These are phyloP conservation scores for Annulohypoxylon bovei DNA, from an alignment of 495 filamentous ascomycete genomes.

Conservation along the genomic window DNA sequence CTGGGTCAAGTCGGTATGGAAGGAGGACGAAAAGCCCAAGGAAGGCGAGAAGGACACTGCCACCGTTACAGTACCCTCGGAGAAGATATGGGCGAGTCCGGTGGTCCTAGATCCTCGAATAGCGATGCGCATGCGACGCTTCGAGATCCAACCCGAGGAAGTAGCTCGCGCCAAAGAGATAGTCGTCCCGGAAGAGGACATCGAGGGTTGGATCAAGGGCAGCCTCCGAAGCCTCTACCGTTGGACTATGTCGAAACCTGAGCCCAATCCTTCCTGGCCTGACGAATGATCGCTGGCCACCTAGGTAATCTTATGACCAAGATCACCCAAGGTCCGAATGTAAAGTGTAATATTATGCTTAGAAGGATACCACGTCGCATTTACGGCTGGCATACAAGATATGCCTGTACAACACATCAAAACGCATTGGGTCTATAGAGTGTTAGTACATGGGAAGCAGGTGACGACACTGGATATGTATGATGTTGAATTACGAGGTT, in stretches of 20 bases:
- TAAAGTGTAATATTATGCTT: slow-evolving; percentile 29
- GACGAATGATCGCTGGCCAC: slow-evolving; percentile 23
- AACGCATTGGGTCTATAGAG: slow-evolving; percentile 15
- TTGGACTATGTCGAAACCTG: slow-evolving; percentile 51
- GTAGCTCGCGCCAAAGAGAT: slow-evolving; percentile 73
- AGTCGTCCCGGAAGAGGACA: slow-evolving; percentile 70
- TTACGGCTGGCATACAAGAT: slow-evolving; percentile 3
- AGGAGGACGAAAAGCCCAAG: slow-evolving; percentile 76
- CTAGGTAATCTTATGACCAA: not conserved
- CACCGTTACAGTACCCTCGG: slow-evolving; percentile 46
- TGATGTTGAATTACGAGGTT: not conserved
- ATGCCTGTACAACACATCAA: slow-evolving; percentile 16
- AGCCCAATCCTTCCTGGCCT: slow-evolving; percentile 40
- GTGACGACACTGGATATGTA: slow-evolving; percentile 1
- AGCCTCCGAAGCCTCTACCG: slow-evolving; percentile 55
- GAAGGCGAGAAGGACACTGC: slow-evolving; percentile 55
- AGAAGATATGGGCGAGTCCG: slow-evolving; percentile 79
- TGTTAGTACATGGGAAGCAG: not conserved
- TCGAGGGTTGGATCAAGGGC: slow-evolving; percentile 70
- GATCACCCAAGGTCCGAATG: not conserved
- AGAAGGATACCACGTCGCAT: slow-evolving; percentile 26
- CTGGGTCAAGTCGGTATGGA: slow-evolving; percentile 85
- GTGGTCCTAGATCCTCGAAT: slow-evolving; percentile 84
- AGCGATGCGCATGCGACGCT: slow-evolving; percentile 80
- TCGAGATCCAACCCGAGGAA: slow-evolving; percentile 70